These are phyloP conservation scores for Pichia sp. DNA, from an alignment of 1,139 yeast genomes.

Conservation along the genomic window DNA sequence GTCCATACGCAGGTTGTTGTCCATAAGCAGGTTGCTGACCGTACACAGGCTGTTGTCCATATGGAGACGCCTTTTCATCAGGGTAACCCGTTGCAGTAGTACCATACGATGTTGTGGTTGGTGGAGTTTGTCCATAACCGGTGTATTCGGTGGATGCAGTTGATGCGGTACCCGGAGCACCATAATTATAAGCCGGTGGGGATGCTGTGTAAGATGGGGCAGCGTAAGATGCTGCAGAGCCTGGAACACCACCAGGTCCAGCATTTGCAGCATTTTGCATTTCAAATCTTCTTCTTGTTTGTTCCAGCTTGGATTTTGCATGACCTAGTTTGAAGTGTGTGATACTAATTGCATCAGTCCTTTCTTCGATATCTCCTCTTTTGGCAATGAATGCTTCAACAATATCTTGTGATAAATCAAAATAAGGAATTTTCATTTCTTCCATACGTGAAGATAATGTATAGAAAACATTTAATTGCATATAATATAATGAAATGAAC, in stretches of 20 bases:
- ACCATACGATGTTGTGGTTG: slow-evolving; percentile 1
- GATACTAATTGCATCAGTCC: slow-evolving; percentile 75
- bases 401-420: slow-evolving; percentile 77
- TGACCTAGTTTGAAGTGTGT: slow-evolving; percentile 88
- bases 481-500: slow-evolving; percentile 88
- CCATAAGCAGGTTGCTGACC: slow-evolving; percentile 5
- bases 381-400: slow-evolving; percentile 69
- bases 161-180: slow-evolving; percentile 1
- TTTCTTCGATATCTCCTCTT: slow-evolving; percentile 88
- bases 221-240: slow-evolving; percentile 21
- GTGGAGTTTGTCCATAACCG: slow-evolving; percentile 8
- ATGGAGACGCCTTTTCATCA: slow-evolving; percentile 1
- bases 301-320: slow-evolving; percentile 74
- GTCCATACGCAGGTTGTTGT: slow-evolving; percentile 5
- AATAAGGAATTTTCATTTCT: slow-evolving; percentile 93
- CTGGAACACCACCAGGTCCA: slow-evolving; percentile 15
- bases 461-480: slow-evolving; percentile 96
- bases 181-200: slow-evolving; percentile 13
- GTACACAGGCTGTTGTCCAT: background rate
- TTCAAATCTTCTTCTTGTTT: slow-evolving; percentile 71
- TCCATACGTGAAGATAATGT: slow-evolving; percentile 87
- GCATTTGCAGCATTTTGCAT: slow-evolving; percentile 30
- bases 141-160: slow-evolving; percentile 11
- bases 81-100: background rate
- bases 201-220: slow-evolving; percentile 6